phyloP scores from a whole-genome alignment of 805 yeast genomes.

The Jamesozyma gamospora region DNA sequence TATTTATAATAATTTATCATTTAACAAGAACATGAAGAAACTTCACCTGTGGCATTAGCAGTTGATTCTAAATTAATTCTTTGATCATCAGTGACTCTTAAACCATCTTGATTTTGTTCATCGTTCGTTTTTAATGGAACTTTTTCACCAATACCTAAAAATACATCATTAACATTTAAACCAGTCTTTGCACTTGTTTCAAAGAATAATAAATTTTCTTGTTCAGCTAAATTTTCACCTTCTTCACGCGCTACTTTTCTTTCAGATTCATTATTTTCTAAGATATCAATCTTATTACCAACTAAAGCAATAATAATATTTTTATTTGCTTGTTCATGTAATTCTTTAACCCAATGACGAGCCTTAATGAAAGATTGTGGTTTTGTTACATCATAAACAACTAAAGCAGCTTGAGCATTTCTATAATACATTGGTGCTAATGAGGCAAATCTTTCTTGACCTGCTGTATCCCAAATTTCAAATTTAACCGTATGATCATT shows the following conservation, averaged over 20 bases:
- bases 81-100: constrained; percentile 20
- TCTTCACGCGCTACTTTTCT: constrained; percentile 72
- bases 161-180: constrained; percentile 81
- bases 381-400: constrained; percentile 90
- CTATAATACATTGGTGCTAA: constrained; percentile 96
- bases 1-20: not conserved
- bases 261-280: constrained; percentile 41
- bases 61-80: constrained; percentile 29
- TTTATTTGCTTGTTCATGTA: constrained; percentile 90
- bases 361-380: constrained; percentile 94
- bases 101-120: constrained; percentile 15
- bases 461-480: constrained; percentile 96
- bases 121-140: constrained; percentile 44
- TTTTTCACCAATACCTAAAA: constrained; percentile 78
- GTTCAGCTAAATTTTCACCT: constrained; percentile 79
- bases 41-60: constrained; percentile 24
- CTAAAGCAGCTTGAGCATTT: constrained; percentile 93
- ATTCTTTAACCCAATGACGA: constrained; percentile 94
- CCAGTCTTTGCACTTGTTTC: constrained; percentile 94
- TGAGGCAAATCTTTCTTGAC: constrained; percentile 93
- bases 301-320: constrained; percentile 88
- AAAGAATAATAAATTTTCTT: constrained; percentile 80
- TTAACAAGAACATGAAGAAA: constrained; percentile 29
- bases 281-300: constrained; percentile 83
- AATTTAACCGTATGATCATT: constrained; percentile 81